Evolutionary conservation across 805 yeast species (phyloP).

Genomic region (Candida boidinii): DNA sequence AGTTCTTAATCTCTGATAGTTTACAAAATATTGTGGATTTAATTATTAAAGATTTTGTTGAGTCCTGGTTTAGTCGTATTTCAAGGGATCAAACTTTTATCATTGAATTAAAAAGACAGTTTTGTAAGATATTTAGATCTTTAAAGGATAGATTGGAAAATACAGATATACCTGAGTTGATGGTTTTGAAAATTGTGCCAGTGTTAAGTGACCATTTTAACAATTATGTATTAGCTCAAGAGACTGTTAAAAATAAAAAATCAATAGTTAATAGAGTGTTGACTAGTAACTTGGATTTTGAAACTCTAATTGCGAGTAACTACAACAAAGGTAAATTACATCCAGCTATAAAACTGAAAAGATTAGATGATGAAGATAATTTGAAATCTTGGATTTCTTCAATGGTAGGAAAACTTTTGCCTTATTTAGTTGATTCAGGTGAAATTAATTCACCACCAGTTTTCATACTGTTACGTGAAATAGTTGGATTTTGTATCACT

Average conservation of each 20-base stretch:
- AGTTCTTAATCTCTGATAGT: conserved; percentile 43
- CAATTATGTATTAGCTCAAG: conserved; percentile 37
- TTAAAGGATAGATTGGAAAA: conserved; percentile 33
- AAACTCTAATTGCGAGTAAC: conserved; percentile 31
- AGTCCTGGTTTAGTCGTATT: conserved; percentile 46
- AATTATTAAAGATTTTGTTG: conserved; percentile 44
- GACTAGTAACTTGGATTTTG: conserved; percentile 25
- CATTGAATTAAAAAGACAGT: conserved; percentile 33
- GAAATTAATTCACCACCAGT: conserved; percentile 44
- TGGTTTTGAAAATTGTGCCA: conserved; percentile 56
- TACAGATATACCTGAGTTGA: conserved; percentile 46
- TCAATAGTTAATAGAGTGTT: conserved; percentile 10
- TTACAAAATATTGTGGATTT: conserved; percentile 40
- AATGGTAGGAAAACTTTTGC: conserved; percentile 34
- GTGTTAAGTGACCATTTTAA: conserved; percentile 55
- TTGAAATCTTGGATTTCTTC: conserved; percentile 43
- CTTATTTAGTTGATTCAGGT: conserved; percentile 35
- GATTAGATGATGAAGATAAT: conserved; percentile 27
- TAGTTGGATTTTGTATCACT: conserved; percentile 51
- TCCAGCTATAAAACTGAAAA: conserved; percentile 37
- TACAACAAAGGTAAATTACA: conserved; percentile 51
- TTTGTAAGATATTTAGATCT: conserved; percentile 31
- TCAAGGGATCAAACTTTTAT: conserved; percentile 30
- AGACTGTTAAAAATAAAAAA: conserved; percentile 21
- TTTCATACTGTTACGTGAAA: conserved; percentile 46